Percentiles rank a stretch among this genome's conserved stretches.
Evolutionary conservation across 129 eudicot genomes (phyloP).

Genomic region (Helianthus tuberosus): DNA sequence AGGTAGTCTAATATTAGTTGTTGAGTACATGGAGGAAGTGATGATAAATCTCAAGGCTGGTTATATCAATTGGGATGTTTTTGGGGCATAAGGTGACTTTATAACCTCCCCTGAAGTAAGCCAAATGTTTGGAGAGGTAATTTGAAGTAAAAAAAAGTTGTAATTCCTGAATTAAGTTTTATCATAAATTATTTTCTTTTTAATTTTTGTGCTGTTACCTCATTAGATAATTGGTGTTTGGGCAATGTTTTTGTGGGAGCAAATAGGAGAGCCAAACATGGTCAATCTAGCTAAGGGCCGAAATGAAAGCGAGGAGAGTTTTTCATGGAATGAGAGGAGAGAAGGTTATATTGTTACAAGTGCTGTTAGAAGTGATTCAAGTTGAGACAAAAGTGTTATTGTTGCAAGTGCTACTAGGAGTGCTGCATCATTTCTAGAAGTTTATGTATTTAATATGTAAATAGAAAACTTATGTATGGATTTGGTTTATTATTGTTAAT

Average conservation of each 20-base stretch:
- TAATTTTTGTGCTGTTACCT: neutral
- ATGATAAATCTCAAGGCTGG: constrained; percentile 85
- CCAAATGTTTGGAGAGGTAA: constrained; percentile 28
- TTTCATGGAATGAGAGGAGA: too few relatives aligned
- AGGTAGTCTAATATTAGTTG: constrained; percentile 80
- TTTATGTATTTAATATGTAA: too few relatives aligned
- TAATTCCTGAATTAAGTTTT: neutral
- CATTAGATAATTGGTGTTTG: constrained; percentile 92
- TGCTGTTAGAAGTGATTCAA: too few relatives aligned
- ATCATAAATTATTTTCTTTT: neutral
- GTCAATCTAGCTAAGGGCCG: constrained; percentile 71
- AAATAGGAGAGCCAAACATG: constrained; percentile 79
- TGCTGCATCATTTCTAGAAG: too few relatives aligned
- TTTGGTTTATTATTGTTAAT: too few relatives aligned
- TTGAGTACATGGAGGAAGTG: constrained; percentile 98
- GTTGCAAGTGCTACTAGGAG: too few relatives aligned
- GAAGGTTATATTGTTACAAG: too few relatives aligned
- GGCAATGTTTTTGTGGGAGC: constrained; percentile 97
- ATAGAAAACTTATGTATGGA: too few relatives aligned
- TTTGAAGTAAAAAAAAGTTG: neutral
- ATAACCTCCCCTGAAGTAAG: constrained; percentile 99
- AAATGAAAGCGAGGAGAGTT: too few relatives aligned
- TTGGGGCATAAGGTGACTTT: constrained; percentile 93
- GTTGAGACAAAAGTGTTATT: too few relatives aligned
- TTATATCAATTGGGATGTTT: constrained; percentile 89